Evolutionary conservation across 2,329 filamentous ascomycete genomes (phyloP).

Genomic region (Cladophialophora exuberans): DNA sequence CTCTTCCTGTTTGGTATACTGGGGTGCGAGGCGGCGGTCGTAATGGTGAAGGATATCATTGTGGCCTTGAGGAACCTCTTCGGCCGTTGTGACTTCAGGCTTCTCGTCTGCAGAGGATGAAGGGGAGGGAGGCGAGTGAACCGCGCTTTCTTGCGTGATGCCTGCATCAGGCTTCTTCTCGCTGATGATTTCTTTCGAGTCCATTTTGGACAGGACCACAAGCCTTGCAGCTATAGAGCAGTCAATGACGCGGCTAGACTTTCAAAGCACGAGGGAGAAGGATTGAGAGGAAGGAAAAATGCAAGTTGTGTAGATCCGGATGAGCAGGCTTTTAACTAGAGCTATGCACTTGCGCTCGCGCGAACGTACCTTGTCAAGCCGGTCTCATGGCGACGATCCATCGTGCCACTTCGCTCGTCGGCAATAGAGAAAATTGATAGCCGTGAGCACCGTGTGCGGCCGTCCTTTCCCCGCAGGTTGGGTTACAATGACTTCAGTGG

Average conservation of each 20-base stretch:
- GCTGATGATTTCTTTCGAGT: conserved; percentile 15
- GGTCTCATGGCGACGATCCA: neutral
- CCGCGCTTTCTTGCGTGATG: neutral
- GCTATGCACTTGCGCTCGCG: too few relatives aligned
- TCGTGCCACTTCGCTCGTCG: neutral
- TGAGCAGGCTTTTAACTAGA: neutral
- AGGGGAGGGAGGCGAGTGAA: conserved; percentile 6
- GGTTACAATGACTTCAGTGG: neutral
- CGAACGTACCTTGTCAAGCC: neutral
- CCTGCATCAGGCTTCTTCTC: conserved; percentile 14
- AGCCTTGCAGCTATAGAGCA: neutral
- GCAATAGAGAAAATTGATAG: neutral
- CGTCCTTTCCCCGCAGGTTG: neutral
- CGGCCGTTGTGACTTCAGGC: conserved; percentile 16
- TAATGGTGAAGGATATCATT: conserved; percentile 19
- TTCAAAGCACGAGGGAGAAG: neutral
- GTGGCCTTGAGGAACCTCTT: conserved; percentile 11
- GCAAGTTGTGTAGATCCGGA: neutral
- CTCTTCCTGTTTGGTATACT: conserved; percentile 26
- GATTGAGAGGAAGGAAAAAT: neutral
- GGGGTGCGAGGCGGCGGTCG: conserved; percentile 14
- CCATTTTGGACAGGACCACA: neutral
- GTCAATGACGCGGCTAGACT: neutral
- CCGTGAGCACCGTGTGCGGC: neutral
- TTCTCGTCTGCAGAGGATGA: conserved; percentile 19